Base-by-base conservation (phyloP, 352 stramenopile species). In the Globisporangium nodosum region DNA sequence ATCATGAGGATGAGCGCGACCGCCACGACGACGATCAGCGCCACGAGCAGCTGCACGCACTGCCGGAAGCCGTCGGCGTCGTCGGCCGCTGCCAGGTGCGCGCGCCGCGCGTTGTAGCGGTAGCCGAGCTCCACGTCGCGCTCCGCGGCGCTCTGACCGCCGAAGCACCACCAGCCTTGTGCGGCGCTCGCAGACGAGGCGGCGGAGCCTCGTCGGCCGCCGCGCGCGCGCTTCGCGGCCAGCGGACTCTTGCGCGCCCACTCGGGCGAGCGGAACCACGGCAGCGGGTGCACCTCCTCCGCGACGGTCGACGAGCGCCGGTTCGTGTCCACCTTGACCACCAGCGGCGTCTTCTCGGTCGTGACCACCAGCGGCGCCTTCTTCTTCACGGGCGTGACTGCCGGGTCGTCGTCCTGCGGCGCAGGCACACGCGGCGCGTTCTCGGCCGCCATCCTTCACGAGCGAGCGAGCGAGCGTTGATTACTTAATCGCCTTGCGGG, bases 181-280 rank as follows among this genome's bases (percentile, higher is more conserved):
- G 40, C 9, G 27, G 24, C 16, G 20, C 48, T 48, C 49, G 61
- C 39, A 35, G 37, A 27, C 47, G 54, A 35, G 13, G 40, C 24
- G 15, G 30, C 5, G 16, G 49, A 54, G 18, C 51, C 24, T 48
- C 42, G 13, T 16, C 42, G 42, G 39, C 40, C 15, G 4, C 47
- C 47, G 30, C 45, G 47, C 35, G 49, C 3, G 49, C 30, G 40
- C 54, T 64, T 52, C 58, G 50, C 49, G 49, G 27, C 49, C 53
- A 3, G 66, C 49, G 31, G 71, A 65, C 15, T 60, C 43, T 58
- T 63, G 35, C 66, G 68, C 2, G 69, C 65, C 76, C 70, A 83
- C 58, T 89, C 76, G 49, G 82, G 82, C 40, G 78, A 89, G 45
- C 73, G 74, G 67, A 90, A 92, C 82, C 82, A 92, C 55, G 82